Evolutionary conservation across 176 grass and related monocot species (phyloP).

Genomic region (Avena sativa): DNA sequence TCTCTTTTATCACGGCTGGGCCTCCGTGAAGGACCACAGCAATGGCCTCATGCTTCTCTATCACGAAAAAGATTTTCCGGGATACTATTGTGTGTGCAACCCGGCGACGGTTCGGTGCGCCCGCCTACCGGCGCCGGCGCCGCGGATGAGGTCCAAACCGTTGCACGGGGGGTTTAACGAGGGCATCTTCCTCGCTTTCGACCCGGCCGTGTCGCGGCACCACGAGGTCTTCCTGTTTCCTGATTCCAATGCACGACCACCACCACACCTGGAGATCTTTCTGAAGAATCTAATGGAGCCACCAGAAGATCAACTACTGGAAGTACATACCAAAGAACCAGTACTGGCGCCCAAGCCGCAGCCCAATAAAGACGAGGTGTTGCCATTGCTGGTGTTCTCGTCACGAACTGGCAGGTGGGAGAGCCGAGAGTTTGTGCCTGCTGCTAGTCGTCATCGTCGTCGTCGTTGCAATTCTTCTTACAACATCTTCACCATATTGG

Average conservation of each 20-base stretch:
- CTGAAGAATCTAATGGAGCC: background rate
- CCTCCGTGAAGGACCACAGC: background rate
- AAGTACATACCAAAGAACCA: background rate
- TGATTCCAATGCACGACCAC: no score
- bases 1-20: background rate
- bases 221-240: background rate
- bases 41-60: background rate
- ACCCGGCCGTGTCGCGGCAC: background rate
- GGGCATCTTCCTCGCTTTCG: background rate
- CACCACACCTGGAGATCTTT: background rate
- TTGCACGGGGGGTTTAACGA: background rate
- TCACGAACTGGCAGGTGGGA: background rate
- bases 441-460: no score
- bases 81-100: background rate
- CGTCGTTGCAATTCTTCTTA: background rate
- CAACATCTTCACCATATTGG: no score
- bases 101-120: background rate
- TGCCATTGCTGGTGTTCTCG: background rate
- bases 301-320: background rate
- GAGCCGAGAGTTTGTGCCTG: background rate
- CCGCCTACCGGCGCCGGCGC: background rate
- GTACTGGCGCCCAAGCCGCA: background rate
- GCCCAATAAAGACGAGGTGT: background rate
- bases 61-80: background rate
- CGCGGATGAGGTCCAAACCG: background rate